Base-by-base conservation (phyloP, 257 asterid genomes). In the Forsythia suspensa region DNA sequence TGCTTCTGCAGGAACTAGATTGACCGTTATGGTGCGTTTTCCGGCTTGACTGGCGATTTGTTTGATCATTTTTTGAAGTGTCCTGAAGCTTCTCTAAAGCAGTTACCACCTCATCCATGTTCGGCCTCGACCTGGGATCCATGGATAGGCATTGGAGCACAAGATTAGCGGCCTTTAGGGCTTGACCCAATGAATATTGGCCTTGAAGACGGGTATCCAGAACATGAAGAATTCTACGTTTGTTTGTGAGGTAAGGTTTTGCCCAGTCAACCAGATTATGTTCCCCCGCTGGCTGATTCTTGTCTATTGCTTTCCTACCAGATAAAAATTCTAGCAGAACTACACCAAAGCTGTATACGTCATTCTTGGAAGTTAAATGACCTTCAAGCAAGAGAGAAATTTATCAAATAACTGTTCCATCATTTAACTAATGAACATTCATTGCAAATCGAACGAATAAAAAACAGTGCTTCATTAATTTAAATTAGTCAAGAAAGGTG, bases 231-330 rank as follows among this genome's bases (percentile, higher is more conserved):
- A 92, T 83, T 76, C 94, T 82, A 2, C 90, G 89, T 75, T 89
- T 91, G 85, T 88, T 87, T 76, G 87, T 85, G 24, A 92, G 84
- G 83, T 92, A 89, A 42, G 97, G 94, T 78, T 91, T 92, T 15
- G 94, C 93, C 97, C 96, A 92, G 77, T 90, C 94, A 18, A 92
- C 89, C 4, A 92, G 87, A 77, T 84, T 87, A 65, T 91, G 96
- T 44, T 92, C 93, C 34, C 94, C 93, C 0, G 89, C 34, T 4
- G 97, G 93, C 29, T 92, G 91, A 72, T 90, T 92, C 85, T 88
- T 92, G 90, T 92, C 97, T 68, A 90, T 87, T 2, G 92, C 93
- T 83, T 87, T 92, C 83, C 83, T 90, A 29, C 97, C 97, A 0
- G 91, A 81, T 69, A 92, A 29, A 71, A 92, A 87, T 81, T 92